Percentiles rank a stretch among this genome's conserved stretches.
These are phyloP conservation scores for Dactylellina leptospora DNA, from an alignment of 2,329 filamentous ascomycete genomes.

Conservation along the genomic window DNA sequence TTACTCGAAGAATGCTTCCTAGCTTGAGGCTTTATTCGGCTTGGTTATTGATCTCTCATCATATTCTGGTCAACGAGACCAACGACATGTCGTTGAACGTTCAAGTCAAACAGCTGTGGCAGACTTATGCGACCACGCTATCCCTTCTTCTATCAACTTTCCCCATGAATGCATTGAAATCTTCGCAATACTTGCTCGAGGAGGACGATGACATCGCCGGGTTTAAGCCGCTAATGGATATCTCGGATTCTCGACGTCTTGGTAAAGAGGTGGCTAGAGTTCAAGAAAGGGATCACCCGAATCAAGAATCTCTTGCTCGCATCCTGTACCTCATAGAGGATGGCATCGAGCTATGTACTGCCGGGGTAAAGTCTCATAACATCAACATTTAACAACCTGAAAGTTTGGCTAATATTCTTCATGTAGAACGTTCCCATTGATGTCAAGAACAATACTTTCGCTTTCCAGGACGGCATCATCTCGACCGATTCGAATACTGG, in stretches of 20 bases:
- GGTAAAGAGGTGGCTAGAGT: conserved; percentile 46
- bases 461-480: conserved; percentile 49
- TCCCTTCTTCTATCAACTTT: conserved; percentile 70
- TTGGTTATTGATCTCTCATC: conserved; percentile 70
- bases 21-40: conserved; percentile 73
- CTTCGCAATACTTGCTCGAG: conserved; percentile 71
- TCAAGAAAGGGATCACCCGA: conserved; percentile 66
- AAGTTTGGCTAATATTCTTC: background rate
- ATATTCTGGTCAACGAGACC: conserved; percentile 66
- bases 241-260: conserved; percentile 57
- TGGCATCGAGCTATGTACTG: conserved; percentile 65
- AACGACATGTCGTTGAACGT: conserved; percentile 67
- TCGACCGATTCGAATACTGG: conserved; percentile 46
- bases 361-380: conserved; percentile 13
- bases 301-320: conserved; percentile 73
- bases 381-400: background rate
- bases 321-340: conserved; percentile 71
- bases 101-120: conserved; percentile 72
- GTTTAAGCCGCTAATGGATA: conserved; percentile 69
- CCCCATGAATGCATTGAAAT: conserved; percentile 67
- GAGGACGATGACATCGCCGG: conserved; percentile 74
- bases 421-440: conserved; percentile 46
- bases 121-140: conserved; percentile 70
- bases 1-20: conserved; percentile 71
- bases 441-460: conserved; percentile 44